A percentile compares a stretch with the other conserved stretches of the same genome.
Evolutionary conservation across 2,329 filamentous ascomycete genomes (phyloP).

Genomic region (Coniella lustricola): DNA sequence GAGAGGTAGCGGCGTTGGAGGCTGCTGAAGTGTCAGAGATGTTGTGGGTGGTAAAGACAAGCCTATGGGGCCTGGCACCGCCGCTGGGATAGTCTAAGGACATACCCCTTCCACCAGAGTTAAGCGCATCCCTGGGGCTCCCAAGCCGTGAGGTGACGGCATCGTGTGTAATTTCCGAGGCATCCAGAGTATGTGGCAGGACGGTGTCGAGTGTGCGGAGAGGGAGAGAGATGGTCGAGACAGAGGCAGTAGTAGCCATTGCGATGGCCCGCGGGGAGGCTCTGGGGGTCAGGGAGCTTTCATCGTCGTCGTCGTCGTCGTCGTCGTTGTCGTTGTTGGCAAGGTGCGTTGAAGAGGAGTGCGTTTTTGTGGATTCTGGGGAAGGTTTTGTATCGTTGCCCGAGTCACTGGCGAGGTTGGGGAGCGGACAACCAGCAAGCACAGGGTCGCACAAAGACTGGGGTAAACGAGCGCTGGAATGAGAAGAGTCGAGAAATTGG

Average conservation of each 20-base stretch:
- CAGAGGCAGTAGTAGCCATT: slow-evolving; percentile 12
- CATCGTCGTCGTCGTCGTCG: slow-evolving; percentile 27
- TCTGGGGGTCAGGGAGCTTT: slow-evolving; percentile 31
- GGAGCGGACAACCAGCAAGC: slow-evolving; percentile 13
- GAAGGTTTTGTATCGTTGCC: slow-evolving; percentile 16
- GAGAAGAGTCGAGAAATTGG: slow-evolving; percentile 9
- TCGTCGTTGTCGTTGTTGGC: slow-evolving; percentile 26
- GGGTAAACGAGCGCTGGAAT: slow-evolving; percentile 13
- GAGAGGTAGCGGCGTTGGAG: not conserved
- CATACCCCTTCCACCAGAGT: slow-evolving; percentile 27
- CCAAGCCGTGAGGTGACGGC: slow-evolving; percentile 26
- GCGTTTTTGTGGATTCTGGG: slow-evolving; percentile 14
- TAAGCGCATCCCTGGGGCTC: slow-evolving; percentile 28
- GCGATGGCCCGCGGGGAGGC: slow-evolving; percentile 25
- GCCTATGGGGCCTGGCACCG: slow-evolving; percentile 29
- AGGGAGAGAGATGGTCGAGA: slow-evolving; percentile 16
- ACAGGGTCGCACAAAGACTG: slow-evolving; percentile 7
- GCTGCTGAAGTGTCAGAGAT: slow-evolving; percentile 9
- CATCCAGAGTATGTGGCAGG: slow-evolving; percentile 18
- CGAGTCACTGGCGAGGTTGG: slow-evolving; percentile 5
- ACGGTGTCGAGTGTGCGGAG: slow-evolving; percentile 6
- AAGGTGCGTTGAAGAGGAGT: slow-evolving; percentile 17
- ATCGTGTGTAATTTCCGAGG: slow-evolving; percentile 25
- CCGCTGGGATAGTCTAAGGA: slow-evolving; percentile 37
- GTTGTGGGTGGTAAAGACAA: slow-evolving; percentile 16